Conservation (phyloP, 2,329 filamentous ascomycete species). For the Talaromyces verruculosus region DNA sequence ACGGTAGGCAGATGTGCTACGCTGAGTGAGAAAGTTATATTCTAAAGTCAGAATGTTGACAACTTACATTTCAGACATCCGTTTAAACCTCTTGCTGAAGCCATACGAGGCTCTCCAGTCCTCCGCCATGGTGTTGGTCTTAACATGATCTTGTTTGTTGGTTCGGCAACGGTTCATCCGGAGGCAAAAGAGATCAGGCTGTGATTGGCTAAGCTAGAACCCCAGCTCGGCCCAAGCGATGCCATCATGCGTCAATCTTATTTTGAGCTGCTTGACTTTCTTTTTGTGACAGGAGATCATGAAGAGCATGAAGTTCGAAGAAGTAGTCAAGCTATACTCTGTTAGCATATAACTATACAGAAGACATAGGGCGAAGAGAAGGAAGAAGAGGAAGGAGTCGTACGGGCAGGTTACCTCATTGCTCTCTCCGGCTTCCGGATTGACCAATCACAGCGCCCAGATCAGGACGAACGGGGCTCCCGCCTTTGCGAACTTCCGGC, state of each 20-base stretch:
- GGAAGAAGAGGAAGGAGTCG: background rate
- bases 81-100: constrained; percentile 62
- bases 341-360: background rate
- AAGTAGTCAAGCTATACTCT: background rate
- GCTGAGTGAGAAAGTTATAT: background rate
- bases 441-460: background rate
- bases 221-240: constrained; percentile 8
- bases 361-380: background rate
- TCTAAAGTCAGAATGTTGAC: background rate
- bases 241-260: background rate
- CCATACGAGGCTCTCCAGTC: constrained; percentile 56
- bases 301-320: background rate
- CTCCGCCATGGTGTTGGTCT: constrained; percentile 19
- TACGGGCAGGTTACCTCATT: constrained; percentile 24
- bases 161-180: constrained; percentile 1
- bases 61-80: constrained; percentile 62
- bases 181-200: background rate
- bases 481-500: constrained; percentile 11
- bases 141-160: background rate
- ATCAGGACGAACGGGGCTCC: background rate
- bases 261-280: background rate
- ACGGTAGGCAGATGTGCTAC: constrained; percentile 53
- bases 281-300: background rate
- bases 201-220: background rate
- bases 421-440: constrained; percentile 8